Evolutionary conservation across 495 filamentous ascomycete species (phyloP).

Genomic region (Aspergillus bertholletiae): DNA sequence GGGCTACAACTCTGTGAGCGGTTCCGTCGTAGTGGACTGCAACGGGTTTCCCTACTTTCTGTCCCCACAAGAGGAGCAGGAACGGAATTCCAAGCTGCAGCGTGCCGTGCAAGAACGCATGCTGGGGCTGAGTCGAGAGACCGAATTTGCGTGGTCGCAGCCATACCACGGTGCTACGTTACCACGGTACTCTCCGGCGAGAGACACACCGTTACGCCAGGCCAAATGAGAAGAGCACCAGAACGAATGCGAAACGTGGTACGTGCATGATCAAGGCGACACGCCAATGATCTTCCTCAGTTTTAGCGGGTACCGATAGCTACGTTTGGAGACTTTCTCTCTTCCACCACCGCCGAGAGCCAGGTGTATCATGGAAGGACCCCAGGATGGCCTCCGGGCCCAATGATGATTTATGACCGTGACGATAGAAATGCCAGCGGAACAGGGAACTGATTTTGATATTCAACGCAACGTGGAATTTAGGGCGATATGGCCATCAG

Average conservation of each 20-base stretch:
- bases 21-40: conserved; percentile 25
- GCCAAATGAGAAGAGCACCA: background rate
- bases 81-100: conserved; percentile 15
- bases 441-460: too few species aligned
- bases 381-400: too few species aligned
- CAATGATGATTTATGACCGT: too few species aligned
- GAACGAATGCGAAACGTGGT: background rate
- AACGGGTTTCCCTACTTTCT: conserved; percentile 26
- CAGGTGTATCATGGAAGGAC: too few species aligned
- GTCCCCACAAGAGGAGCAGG: conserved; percentile 24
- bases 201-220: background rate
- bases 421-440: too few species aligned
- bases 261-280: too few species aligned
- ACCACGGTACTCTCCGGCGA: conserved; percentile 19
- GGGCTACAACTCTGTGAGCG: conserved; percentile 29
- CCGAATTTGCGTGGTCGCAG: conserved; percentile 22
- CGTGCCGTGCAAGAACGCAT: conserved; percentile 28
- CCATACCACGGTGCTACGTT: conserved; percentile 6
- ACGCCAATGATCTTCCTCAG: too few species aligned
- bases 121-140: conserved; percentile 23
- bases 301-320: too few species aligned
- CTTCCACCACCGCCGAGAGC: too few species aligned
- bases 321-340: too few species aligned
- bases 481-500: too few species aligned
- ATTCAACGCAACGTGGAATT: too few species aligned